phyloP scores from a whole-genome alignment of 129 eudicot genomes.

The Arctium lappa region DNA sequence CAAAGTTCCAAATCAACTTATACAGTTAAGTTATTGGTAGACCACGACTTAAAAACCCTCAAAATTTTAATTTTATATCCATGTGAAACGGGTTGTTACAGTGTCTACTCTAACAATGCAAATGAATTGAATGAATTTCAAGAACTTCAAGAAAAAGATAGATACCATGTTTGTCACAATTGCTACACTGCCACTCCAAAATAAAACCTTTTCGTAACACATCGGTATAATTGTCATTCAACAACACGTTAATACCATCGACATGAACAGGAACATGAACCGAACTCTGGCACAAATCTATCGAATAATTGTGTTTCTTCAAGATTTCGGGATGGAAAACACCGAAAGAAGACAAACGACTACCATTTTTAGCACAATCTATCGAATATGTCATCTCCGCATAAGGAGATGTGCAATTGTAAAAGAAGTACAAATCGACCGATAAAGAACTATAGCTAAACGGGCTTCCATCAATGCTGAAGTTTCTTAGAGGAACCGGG shows the following conservation, averaged over 20 bases:
- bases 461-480: constrained; percentile 41
- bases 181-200: constrained; percentile 57
- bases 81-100: no score
- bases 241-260: constrained; percentile 20
- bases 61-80: no score
- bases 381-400: constrained; percentile 20
- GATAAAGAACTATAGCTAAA: constrained; percentile 28
- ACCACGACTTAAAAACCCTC: no score
- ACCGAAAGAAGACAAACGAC: constrained; percentile 44
- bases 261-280: constrained; percentile 51
- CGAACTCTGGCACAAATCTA: constrained; percentile 26
- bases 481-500: constrained; percentile 52
- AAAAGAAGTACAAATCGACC: constrained; percentile 39
- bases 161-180: constrained; percentile 40
- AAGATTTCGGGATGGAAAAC: constrained; percentile 48
- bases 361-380: constrained; percentile 39
- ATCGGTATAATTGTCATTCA: constrained; percentile 41
- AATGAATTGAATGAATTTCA: neutral
- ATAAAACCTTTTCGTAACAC: constrained; percentile 60
- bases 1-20: neutral
- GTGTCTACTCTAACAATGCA: neutral
- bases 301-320: constrained; percentile 37
- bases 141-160: constrained; percentile 9
- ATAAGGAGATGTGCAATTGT: constrained; percentile 36
- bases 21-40: neutral